Evolutionary conservation across 2,329 filamentous ascomycete genomes (phyloP), one percentile per base, ranked within the genome.

Genomic region (Aspergillaceae sp.): DNA sequence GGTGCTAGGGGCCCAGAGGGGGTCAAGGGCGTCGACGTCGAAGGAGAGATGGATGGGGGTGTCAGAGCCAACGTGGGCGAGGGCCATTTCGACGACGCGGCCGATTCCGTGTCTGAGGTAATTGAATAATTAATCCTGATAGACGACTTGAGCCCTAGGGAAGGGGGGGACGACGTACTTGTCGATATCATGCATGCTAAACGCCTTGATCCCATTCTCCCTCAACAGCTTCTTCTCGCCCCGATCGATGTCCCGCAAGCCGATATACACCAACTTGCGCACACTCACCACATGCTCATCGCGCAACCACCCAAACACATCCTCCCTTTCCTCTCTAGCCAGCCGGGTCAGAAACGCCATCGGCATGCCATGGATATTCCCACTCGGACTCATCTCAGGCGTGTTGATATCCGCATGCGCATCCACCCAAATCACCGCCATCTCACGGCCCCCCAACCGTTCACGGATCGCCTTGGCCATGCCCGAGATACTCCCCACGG

Each of bases 101-200:
- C 92, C 92, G 60, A 98, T 98, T 41, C 92, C 92, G 63, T 97
- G 78, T 45, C 87, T 89, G 19, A 53, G 41, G 9, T 26, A n/a
- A 40, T 46, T 43, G 2, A 19, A 19, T 19, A 52, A 40, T 29
- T 11, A 29, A 27, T 9, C 4, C 3, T 42, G 42, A n/a, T 37
- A 30, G 47, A 40, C 36, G 4, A 33, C 36, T 41, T 19, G 11
- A 28, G 36, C 41, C 27, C 26, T 29, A 6, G 42, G 42, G 34
- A 7, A 10, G 5, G 9, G 28, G 40, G 26, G 11, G 30, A 6
- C 27, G 42, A 63, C 77, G 59, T 73, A 88, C 85, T 80, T 78
- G 69, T 98, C 92, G 67, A 98, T 86, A 64, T 98, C 92, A 65
- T 95, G 92, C 92, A 98, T 98, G 72, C 85, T 91, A 63, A 97